Conservation (phyloP, 495 filamentous ascomycete species). For the Articulospora tetracladia region DNA sequence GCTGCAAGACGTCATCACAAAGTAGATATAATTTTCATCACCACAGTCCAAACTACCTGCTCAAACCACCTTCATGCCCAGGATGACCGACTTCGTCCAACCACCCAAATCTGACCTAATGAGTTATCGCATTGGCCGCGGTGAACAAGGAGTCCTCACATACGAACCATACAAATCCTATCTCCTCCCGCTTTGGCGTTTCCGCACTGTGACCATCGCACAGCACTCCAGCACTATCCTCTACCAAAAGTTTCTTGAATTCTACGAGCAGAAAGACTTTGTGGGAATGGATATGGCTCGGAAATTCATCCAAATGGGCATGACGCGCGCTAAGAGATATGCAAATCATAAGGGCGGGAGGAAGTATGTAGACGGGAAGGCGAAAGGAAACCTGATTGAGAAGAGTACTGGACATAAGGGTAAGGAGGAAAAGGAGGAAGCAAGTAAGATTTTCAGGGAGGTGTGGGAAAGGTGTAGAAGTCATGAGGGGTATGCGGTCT, state of each 20-base stretch:
- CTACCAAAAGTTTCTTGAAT: slow-evolving; percentile 36
- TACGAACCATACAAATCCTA: slow-evolving; percentile 50
- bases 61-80: not conserved
- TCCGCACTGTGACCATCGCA: slow-evolving; percentile 41
- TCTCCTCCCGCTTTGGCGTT: slow-evolving; percentile 47
- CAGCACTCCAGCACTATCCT: slow-evolving; percentile 32
- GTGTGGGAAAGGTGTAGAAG: slow-evolving; percentile 38
- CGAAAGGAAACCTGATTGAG: slow-evolving; percentile 23
- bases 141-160: slow-evolving; percentile 49
- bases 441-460: slow-evolving; percentile 24
- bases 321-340: slow-evolving; percentile 47
- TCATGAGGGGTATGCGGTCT: slow-evolving; percentile 33
- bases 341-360: slow-evolving; percentile 46
- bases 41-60: too few species aligned
- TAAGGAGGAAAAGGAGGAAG: slow-evolving; percentile 25
- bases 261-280: slow-evolving; percentile 40
- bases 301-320: slow-evolving; percentile 54
- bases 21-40: too few species aligned
- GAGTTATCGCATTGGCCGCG: slow-evolving; percentile 47
- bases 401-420: slow-evolving; percentile 26
- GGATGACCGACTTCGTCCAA: slow-evolving; percentile 10
- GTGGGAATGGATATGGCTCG: slow-evolving; percentile 51
- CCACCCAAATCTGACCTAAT: slow-evolving; percentile 21
- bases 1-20: too few species aligned
- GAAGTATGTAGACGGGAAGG: slow-evolving; percentile 30